Evolutionary conservation across 805 yeast species (phyloP), one percentile per base, ranked within the genome.

Genomic region (Cyberlindnera nakhonratchasimensis): DNA sequence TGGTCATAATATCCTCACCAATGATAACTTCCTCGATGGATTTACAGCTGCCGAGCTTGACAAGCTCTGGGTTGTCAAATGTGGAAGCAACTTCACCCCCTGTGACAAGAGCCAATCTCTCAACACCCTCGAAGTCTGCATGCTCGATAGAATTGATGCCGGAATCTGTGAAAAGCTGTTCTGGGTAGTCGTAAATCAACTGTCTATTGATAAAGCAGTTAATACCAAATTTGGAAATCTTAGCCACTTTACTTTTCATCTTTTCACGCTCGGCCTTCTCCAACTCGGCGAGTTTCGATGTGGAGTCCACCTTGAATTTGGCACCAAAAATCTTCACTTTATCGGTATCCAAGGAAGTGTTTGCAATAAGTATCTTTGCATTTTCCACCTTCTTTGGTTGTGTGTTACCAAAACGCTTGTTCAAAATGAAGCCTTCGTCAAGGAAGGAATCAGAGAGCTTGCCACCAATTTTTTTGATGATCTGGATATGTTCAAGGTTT

Each of bases 31-130:
- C 99, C 66, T 91, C 97, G 55, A 93, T 88, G 19, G 73, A 56
- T 33, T 89, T 93, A 73, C 98, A 91, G 61, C 80, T 75, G 34
- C 99, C 99, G 39, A 90, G 68, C 62, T 79, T 83, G 43, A 86
- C 96, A 43, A 76, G 75, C 41, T 86, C 95, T 20, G 98, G 96
- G 53, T 82, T 74, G 61, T 93, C 99, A 62, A 93, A 93, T 2
- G 98, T 91, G 7, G 98, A 89, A 2, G 82, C 96, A 40, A 93
- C 97, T 71, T 93, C 98, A 61, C 96, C 99, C 39, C 99, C 99
- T 11, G 98, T 90, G 24, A 89, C 99, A 30, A 91, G 72, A 3
- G 99, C 96, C 53, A 93, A 76, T 62, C 98, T 81, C 71, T 93
- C 99, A 42, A 93, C 87, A 58, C 98, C 99, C 59, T 87, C 98